These are phyloP conservation scores for Malus sieversii DNA, from an alignment of 306 rosid genomes.

Conservation along the genomic window DNA sequence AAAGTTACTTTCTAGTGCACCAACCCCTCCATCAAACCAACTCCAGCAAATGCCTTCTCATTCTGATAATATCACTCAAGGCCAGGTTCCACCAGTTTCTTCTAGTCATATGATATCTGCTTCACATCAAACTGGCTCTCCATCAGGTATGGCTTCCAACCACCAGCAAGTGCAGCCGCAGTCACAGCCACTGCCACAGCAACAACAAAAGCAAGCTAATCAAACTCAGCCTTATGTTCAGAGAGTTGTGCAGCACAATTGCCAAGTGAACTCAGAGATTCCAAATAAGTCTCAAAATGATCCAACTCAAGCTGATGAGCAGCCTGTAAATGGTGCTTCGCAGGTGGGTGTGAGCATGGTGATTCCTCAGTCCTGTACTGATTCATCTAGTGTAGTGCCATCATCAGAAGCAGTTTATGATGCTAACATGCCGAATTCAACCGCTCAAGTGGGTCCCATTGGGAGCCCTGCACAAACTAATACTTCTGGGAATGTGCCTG, in stretches of 20 bases:
- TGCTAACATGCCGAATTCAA: conserved; percentile 44
- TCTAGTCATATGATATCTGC: conserved; percentile 46
- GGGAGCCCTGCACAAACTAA: conserved; percentile 51
- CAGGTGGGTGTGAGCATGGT: conserved; percentile 41
- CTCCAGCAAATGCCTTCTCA: conserved; percentile 49
- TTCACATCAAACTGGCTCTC: conserved; percentile 41
- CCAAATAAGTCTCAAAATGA: conserved; percentile 51
- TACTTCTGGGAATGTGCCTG: conserved; percentile 50
- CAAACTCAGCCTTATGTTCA: conserved; percentile 59
- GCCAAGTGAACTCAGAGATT: conserved; percentile 47
- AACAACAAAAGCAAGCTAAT: conserved; percentile 54
- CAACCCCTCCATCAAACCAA: conserved; percentile 53
- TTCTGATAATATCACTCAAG: conserved; percentile 56
- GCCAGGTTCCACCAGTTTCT: conserved; percentile 46
- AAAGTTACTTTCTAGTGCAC: conserved; percentile 52
- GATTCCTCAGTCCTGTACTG: conserved; percentile 44
- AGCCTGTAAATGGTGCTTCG: conserved; percentile 39
- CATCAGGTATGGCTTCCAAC: conserved; percentile 37
- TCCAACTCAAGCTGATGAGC: conserved; percentile 54
- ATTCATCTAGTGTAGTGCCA: conserved; percentile 38
- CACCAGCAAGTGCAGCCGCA: conserved; percentile 42
- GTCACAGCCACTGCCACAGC: not conserved
- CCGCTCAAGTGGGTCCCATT: conserved; percentile 37
- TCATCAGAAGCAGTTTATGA: conserved; percentile 54
- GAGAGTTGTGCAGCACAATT: conserved; percentile 55